These are phyloP conservation scores for Mycena alexandri DNA, from an alignment of 768 basidiomycete genomes.

Conservation along the genomic window DNA sequence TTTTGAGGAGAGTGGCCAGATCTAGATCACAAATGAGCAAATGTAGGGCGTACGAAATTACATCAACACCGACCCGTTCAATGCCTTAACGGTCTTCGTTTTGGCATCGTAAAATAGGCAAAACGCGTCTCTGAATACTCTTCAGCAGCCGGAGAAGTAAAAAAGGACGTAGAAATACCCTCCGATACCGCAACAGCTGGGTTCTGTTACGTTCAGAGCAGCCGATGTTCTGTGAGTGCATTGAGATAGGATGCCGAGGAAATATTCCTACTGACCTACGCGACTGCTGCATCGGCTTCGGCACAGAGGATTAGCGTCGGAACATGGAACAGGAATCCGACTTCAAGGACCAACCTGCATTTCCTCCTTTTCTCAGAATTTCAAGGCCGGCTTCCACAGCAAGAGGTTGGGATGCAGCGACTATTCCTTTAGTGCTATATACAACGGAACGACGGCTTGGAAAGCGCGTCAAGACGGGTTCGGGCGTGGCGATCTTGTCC, in stretches of 20 bases:
- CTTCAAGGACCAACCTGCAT: slow-evolving; percentile 77
- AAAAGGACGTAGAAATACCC: slow-evolving; percentile 63
- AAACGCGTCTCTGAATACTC: slow-evolving; percentile 78
- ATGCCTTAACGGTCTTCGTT: slow-evolving; percentile 83
- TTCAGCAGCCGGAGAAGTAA: slow-evolving; percentile 9
- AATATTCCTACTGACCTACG: slow-evolving; percentile 45
- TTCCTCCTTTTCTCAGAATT: slow-evolving; percentile 92
- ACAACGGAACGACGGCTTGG: slow-evolving; percentile 89
- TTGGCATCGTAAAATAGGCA: slow-evolving; percentile 93
- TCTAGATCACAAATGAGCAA: slow-evolving; percentile 9
- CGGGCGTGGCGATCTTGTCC: slow-evolving; percentile 76
- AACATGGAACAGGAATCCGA: neutral
- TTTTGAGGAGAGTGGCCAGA: slow-evolving; percentile 90
- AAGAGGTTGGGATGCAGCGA: slow-evolving; percentile 91
- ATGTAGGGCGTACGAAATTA: neutral
- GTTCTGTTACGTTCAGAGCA: slow-evolving; percentile 93
- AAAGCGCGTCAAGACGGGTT: slow-evolving; percentile 76
- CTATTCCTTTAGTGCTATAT: slow-evolving; percentile 88
- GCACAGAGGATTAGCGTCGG: slow-evolving; percentile 15
- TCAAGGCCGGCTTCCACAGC: slow-evolving; percentile 94
- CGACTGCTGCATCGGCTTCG: slow-evolving; percentile 94
- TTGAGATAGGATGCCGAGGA: neutral
- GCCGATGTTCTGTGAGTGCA: slow-evolving; percentile 67
- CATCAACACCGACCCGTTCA: slow-evolving; percentile 71
- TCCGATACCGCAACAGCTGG: slow-evolving; percentile 91